phyloP scores from a whole-genome alignment of 2,329 filamentous ascomycete genomes.

The Fusarium nisikadoi region DNA sequence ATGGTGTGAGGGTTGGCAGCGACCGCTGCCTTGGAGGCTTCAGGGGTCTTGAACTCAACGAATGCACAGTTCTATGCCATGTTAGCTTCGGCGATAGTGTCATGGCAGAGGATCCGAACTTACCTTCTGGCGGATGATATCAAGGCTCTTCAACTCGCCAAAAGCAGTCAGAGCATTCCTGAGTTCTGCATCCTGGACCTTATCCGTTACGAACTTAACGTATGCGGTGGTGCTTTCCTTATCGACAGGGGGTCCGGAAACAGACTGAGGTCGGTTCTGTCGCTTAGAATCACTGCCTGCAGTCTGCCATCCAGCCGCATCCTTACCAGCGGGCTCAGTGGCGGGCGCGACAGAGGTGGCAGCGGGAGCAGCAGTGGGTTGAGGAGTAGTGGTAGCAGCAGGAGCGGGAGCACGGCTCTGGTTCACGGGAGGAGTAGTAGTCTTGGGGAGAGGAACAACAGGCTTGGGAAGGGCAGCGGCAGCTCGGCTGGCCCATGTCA shows the following conservation, averaged over 20 bases:
- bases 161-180: conserved; percentile 76
- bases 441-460: conserved; percentile 67
- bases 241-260: conserved; percentile 68
- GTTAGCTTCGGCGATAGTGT: conserved; percentile 15
- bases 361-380: conserved; percentile 52
- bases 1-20: conserved; percentile 87
- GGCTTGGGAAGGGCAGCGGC: conserved; percentile 67
- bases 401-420: conserved; percentile 65
- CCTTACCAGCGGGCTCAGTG: conserved; percentile 59
- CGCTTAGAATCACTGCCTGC: conserved; percentile 86
- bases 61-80: conserved; percentile 87
- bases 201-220: conserved; percentile 95
- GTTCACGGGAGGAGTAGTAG: conserved; percentile 62
- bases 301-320: conserved; percentile 79
- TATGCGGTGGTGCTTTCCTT: conserved; percentile 86
- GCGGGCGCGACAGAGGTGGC: conserved; percentile 52
- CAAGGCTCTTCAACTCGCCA: conserved; percentile 77
- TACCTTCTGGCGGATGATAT: conserved; percentile 87
- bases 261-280: conserved; percentile 78
- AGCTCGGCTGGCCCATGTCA: conserved; percentile 79
- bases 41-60: conserved; percentile 85
- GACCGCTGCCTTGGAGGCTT: conserved; percentile 85
- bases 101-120: conserved; percentile 31
- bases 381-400: conserved; percentile 48
- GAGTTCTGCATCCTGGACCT: conserved; percentile 80